Evolutionary conservation across 1,284 basidiomycete species (phyloP).

Genomic region (Pseudozyma flocculosa): DNA sequence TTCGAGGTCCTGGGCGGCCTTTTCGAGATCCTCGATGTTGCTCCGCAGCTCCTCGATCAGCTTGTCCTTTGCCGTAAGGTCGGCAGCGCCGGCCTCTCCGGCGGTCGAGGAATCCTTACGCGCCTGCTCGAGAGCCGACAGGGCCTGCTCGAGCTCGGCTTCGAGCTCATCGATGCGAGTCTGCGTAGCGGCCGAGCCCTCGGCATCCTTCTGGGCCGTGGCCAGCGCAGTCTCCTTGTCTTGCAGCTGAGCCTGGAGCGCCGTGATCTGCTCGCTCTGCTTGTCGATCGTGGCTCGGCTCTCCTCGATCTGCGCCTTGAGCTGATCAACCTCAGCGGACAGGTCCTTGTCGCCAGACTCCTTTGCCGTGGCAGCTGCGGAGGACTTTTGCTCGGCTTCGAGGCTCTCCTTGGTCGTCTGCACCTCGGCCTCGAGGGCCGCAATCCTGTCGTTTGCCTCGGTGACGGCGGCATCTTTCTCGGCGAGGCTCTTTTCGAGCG

Average conservation of each 20-base stretch:
- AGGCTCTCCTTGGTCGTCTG: no score
- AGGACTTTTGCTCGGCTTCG: slow-evolving; percentile 5
- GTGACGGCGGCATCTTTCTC: slow-evolving; percentile 20
- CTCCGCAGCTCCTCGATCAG: slow-evolving; percentile 7
- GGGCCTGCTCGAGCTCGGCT: slow-evolving; percentile 1
- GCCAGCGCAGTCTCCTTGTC: no score
- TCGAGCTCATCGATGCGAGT: slow-evolving; percentile 12
- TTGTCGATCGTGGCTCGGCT: no score
- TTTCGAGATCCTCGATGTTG: slow-evolving; percentile 8
- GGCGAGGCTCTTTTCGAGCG: neutral
- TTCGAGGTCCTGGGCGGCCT: slow-evolving; percentile 12
- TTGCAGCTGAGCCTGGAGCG: no score
- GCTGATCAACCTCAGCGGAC: neutral
- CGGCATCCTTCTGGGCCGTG: no score
- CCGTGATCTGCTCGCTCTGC: no score
- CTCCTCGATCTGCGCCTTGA: slow-evolving; percentile 2
- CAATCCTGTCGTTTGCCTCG: slow-evolving; percentile 30
- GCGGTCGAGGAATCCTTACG: no score
- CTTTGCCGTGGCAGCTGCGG: slow-evolving; percentile 13
- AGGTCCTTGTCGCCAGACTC: neutral
- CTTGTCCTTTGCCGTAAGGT: neutral
- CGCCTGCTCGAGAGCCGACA: neutral
- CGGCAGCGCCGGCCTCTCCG: no score
- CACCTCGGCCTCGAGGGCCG: slow-evolving; percentile 32
- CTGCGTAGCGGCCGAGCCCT: no score